These are phyloP conservation scores for Colletotrichum cereale DNA, from an alignment of 2,329 filamentous ascomycete genomes.

Conservation along the genomic window DNA sequence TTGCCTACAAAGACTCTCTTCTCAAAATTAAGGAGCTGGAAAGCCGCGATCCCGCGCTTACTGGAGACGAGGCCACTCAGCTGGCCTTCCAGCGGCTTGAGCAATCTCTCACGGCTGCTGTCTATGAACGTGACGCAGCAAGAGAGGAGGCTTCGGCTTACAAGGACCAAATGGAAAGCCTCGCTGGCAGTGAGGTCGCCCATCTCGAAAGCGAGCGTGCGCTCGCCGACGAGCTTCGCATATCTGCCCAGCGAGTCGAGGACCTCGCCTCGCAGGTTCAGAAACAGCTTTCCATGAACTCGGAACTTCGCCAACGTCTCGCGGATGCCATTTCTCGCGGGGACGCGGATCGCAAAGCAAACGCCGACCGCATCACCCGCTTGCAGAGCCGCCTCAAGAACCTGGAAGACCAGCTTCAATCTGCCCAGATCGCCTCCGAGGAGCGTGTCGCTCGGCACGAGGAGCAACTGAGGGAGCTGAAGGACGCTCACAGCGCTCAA, in stretches of 20 bases:
- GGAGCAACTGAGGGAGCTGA: slow-evolving; percentile 81
- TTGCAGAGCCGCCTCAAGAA: slow-evolving; percentile 84
- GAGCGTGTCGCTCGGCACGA: slow-evolving; percentile 87
- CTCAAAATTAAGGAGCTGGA: slow-evolving; percentile 76
- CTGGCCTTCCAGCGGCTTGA: slow-evolving; percentile 75
- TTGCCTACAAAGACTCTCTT: slow-evolving; percentile 75
- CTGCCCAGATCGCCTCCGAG: slow-evolving; percentile 88
- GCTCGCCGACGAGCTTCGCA: slow-evolving; percentile 77
- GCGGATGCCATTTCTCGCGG: slow-evolving; percentile 84
- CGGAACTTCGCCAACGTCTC: slow-evolving; percentile 80
- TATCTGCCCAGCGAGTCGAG: slow-evolving; percentile 83
- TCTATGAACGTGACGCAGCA: slow-evolving; percentile 80
- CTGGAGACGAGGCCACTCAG: slow-evolving; percentile 69
- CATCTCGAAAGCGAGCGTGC: slow-evolving; percentile 71
- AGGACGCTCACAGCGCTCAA: slow-evolving; percentile 81
- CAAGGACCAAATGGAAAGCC: slow-evolving; percentile 69
- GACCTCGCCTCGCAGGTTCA: slow-evolving; percentile 83
- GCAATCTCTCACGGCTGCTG: slow-evolving; percentile 75
- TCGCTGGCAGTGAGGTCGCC: slow-evolving; percentile 68
- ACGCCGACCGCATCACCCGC: slow-evolving; percentile 83
- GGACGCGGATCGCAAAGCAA: slow-evolving; percentile 84
- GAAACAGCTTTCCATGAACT: slow-evolving; percentile 83
- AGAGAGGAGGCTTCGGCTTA: slow-evolving; percentile 74
- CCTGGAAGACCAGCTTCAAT: slow-evolving; percentile 86
- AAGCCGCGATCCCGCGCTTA: slow-evolving; percentile 52